Percentiles rank a stretch among this genome's conserved stretches.
Conservation (phyloP, 495 filamentous ascomycete species). For the Achaetomiella virescens region DNA sequence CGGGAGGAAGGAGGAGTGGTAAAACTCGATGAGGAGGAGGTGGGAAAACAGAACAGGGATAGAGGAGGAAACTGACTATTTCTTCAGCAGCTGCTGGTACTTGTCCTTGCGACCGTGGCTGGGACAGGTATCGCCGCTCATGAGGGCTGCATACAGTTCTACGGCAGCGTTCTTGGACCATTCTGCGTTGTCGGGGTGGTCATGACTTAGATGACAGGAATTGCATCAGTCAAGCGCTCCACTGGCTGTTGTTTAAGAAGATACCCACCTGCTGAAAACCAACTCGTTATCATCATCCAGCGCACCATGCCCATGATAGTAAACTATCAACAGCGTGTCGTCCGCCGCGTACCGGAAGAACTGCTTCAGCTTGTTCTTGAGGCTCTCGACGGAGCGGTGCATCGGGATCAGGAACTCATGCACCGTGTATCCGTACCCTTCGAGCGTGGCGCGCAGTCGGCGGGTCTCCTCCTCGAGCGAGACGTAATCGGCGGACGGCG, state of each 20-base stretch:
- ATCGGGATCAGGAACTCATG: constrained; percentile 29
- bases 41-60: no score
- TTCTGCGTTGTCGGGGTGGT: constrained; percentile 27
- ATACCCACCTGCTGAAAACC: constrained; percentile 28
- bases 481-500: constrained; percentile 20
- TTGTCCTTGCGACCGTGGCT: constrained; percentile 11
- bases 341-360: constrained; percentile 23
- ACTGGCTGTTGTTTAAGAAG: background rate
- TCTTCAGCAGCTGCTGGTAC: constrained; percentile 23
- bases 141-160: constrained; percentile 28
- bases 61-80: constrained; percentile 24
- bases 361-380: constrained; percentile 14
- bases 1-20: background rate
- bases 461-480: constrained; percentile 30
- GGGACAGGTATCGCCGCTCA: constrained; percentile 13
- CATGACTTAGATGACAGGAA: constrained; percentile 20
- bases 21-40: background rate
- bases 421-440: constrained; percentile 24
- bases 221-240: background rate
- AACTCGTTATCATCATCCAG: constrained; percentile 31
- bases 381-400: constrained; percentile 15
- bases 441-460: constrained; percentile 24
- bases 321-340: constrained; percentile 29
- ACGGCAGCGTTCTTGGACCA: constrained; percentile 28
- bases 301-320: constrained; percentile 32